Evolutionary conservation across 306 rosid genomes (phyloP).

Genomic region (Albizia julibrissin): DNA sequence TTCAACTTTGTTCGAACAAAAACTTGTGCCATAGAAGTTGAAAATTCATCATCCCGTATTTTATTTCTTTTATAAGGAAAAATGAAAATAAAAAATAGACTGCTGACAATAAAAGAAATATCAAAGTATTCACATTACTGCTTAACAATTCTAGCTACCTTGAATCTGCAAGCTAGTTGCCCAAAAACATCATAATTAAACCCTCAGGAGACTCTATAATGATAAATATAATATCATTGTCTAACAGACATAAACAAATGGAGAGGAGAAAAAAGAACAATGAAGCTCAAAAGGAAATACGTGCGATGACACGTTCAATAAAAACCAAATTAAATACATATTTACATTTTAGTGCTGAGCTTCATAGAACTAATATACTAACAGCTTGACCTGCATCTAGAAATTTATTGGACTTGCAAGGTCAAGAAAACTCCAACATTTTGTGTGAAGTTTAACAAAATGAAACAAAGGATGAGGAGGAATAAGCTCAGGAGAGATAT

Average conservation of each 20-base stretch:
- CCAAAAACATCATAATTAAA: background rate
- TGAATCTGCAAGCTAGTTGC: background rate
- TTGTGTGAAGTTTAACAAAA: conserved; percentile 26
- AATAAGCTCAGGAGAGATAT: conserved; percentile 97
- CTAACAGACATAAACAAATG: background rate
- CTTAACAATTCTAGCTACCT: background rate
- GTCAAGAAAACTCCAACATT: conserved; percentile 89
- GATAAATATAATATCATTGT: background rate
- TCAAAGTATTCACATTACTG: background rate
- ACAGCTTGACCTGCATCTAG: background rate
- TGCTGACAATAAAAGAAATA: background rate
- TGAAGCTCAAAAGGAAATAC: background rate
- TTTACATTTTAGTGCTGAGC: background rate
- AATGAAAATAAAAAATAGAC: background rate
- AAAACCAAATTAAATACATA: background rate
- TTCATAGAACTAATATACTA: background rate
- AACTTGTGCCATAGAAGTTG: background rate
- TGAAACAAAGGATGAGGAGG: conserved; percentile 16
- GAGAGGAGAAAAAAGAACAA: background rate
- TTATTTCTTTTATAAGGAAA: background rate
- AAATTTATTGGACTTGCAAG: conserved; percentile 74
- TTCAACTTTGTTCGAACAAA: background rate
- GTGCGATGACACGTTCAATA: background rate
- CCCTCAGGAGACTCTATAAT: background rate
- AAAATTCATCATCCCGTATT: background rate